Evolutionary conservation across 2,329 filamentous ascomycete genomes (phyloP).

Genomic region (Ophiocordyceps camponoti-floridani): DNA sequence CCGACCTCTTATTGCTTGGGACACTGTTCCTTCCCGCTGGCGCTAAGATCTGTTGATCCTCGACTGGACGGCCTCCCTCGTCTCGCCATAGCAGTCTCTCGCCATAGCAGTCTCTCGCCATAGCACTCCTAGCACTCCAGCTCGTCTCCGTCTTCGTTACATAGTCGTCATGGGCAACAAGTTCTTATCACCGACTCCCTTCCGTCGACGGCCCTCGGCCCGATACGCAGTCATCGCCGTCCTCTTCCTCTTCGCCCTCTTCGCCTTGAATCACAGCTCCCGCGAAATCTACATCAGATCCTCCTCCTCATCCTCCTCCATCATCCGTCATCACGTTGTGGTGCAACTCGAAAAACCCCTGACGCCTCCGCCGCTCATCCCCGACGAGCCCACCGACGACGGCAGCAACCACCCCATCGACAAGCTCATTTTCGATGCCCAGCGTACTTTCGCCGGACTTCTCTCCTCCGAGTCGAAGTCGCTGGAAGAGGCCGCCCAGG

Average conservation of each 20-base stretch:
- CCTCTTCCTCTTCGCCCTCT: conserved; percentile 7
- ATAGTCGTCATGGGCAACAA: background rate
- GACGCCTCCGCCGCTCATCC: conserved; percentile 10
- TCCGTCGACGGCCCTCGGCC: conserved; percentile 11
- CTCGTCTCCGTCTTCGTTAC: background rate
- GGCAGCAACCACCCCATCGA: conserved; percentile 30
- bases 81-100: background rate
- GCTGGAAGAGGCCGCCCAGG: conserved; percentile 31
- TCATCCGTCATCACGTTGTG: background rate
- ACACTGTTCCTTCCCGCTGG: background rate
- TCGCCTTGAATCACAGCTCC: conserved; percentile 11
- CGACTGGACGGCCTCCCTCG: background rate
- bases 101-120: background rate
- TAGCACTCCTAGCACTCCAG: background rate
- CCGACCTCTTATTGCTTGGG: conserved; percentile 6
- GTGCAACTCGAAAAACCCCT: background rate
- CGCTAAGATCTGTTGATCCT: background rate
- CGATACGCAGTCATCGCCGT: conserved; percentile 11
- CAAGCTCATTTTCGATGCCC: conserved; percentile 27
- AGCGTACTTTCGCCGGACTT: conserved; percentile 20
- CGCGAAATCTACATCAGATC: conserved; percentile 3
- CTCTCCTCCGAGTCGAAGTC: conserved; percentile 27
- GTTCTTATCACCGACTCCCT: conserved; percentile 5
- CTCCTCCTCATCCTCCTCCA: background rate
- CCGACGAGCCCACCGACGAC: conserved; percentile 8